Evolutionary conservation across 2,329 filamentous ascomycete species (phyloP).

Genomic region (Cryphonectria carpinicola): DNA sequence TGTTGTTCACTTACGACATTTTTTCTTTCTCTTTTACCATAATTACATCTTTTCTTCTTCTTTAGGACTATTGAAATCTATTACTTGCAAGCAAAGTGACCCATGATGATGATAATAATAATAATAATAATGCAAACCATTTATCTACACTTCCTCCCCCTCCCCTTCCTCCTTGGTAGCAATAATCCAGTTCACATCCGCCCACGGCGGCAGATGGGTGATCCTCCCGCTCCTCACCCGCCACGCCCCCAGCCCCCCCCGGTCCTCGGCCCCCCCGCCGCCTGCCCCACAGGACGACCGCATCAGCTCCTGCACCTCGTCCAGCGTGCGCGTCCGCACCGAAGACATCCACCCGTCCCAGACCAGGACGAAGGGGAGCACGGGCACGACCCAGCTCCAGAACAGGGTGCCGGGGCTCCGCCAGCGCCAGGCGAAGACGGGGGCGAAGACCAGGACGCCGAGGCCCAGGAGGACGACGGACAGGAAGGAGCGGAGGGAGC

Average conservation of each 20-base stretch:
- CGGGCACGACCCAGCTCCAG: constrained; percentile 68
- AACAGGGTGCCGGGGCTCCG: constrained; percentile 59
- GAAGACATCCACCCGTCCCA: constrained; percentile 73
- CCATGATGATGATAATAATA: background rate
- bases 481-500: constrained; percentile 58
- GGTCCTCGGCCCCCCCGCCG: constrained; percentile 28
- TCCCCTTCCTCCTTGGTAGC: constrained; percentile 44
- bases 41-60: background rate
- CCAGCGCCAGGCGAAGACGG: constrained; percentile 57
- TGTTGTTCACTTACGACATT: background rate
- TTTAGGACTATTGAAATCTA: too few species aligned
- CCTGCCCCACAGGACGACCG: constrained; percentile 52
- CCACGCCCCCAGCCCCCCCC: constrained; percentile 47
- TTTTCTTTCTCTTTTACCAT: background rate
- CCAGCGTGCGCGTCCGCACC: constrained; percentile 67
- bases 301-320: constrained; percentile 66
- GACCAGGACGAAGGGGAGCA: constrained; percentile 68
- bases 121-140: too few species aligned
- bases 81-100: background rate
- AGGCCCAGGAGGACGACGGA: constrained; percentile 57
- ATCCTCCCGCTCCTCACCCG: constrained; percentile 52
- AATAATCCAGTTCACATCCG: constrained; percentile 57
- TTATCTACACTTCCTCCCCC: background rate
- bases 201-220: constrained; percentile 54
- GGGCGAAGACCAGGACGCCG: constrained; percentile 55